These are phyloP conservation scores for Talaromyces sp. DNA, from an alignment of 2,329 filamentous ascomycete species.

Conservation along the genomic window DNA sequence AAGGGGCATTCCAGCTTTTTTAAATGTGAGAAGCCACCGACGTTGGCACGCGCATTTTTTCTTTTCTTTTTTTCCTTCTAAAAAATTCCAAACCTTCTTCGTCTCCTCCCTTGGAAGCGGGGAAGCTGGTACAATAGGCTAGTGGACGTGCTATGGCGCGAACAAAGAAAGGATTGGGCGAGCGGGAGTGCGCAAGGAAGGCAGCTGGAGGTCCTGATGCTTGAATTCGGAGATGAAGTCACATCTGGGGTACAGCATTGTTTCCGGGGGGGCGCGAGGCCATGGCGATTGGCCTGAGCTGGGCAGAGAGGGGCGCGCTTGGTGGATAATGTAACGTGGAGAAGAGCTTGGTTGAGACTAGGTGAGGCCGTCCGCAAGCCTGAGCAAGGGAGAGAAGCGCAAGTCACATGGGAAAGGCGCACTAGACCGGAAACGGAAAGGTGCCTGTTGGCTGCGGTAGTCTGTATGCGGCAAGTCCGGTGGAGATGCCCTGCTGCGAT, in stretches of 20 bases:
- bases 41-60: neutral
- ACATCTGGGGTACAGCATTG: conserved; percentile 1
- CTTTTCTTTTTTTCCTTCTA: neutral
- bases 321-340: conserved; percentile 2
- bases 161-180: conserved; percentile 2
- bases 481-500: neutral
- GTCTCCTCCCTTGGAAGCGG: conserved; percentile 3
- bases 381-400: neutral
- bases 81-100: neutral
- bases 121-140: conserved; percentile 2
- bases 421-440: neutral
- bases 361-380: neutral
- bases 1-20: conserved; percentile 12
- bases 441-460: neutral
- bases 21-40: conserved; percentile 1
- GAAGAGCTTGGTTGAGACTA: neutral
- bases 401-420: neutral
- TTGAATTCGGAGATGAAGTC: conserved; percentile 1
- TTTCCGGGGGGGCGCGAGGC: neutral
- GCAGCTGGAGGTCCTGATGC: neutral
- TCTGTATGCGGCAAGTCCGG: neutral
- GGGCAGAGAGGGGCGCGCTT: neutral
- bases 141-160: neutral
- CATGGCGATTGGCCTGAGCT: neutral
- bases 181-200: neutral